Conservation (phyloP, 208 protist genomes). For the Perkinsela sp. region DNA sequence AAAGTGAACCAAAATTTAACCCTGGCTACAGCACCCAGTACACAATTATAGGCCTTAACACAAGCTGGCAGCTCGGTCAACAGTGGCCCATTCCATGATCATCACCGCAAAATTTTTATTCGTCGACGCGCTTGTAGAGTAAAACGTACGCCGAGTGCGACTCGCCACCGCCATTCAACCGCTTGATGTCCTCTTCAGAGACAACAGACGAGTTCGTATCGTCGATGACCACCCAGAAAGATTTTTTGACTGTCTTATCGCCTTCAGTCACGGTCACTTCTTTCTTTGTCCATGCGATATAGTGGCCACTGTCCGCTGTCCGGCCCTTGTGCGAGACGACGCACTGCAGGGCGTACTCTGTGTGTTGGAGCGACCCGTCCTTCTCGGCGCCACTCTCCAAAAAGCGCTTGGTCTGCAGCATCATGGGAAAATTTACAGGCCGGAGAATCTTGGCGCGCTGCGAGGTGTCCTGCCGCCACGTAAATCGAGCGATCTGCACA, state of each 20-base stretch:
- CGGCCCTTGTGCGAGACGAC: slow-evolving; percentile 68
- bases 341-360: slow-evolving; percentile 56
- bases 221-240: slow-evolving; percentile 29
- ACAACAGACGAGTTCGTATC: slow-evolving; percentile 29
- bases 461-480: slow-evolving; percentile 35
- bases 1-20: no score
- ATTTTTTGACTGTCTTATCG: not conserved
- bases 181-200: slow-evolving; percentile 30
- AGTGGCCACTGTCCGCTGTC: slow-evolving; percentile 54
- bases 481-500: slow-evolving; percentile 63
- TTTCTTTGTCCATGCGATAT: slow-evolving; percentile 63
- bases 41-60: no score
- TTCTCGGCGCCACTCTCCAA: slow-evolving; percentile 18
- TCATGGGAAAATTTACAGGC: slow-evolving; percentile 36
- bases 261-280: not conserved
- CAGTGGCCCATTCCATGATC: no score
- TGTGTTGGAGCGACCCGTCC: slow-evolving; percentile 6
- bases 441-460: slow-evolving; percentile 56
- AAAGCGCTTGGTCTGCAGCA: slow-evolving; percentile 29
- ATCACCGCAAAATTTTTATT: no score
- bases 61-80: no score
- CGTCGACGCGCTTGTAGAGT: slow-evolving; percentile 11
- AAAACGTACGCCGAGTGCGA: slow-evolving; percentile 50
- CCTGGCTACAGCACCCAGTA: no score
- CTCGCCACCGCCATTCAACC: slow-evolving; percentile 31